phyloP scores from a whole-genome alignment of 2,329 filamentous ascomycete species.

The Parasarocladium wereldwijsianum region DNA sequence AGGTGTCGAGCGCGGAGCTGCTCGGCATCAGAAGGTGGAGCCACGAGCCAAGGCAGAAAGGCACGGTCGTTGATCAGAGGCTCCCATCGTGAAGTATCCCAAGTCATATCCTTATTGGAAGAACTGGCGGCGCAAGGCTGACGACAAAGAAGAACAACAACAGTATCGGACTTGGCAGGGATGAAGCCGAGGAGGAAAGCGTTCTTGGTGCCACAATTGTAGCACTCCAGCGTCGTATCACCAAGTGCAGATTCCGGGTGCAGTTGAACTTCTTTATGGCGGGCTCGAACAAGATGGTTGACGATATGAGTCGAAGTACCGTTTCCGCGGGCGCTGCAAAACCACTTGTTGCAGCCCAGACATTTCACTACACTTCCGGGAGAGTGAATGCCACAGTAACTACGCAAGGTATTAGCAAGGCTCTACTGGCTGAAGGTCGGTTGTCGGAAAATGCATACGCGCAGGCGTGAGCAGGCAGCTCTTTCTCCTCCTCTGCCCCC shows the following conservation, averaged over 20 bases:
- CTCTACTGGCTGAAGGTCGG: too few species aligned
- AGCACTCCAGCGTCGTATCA: slow-evolving; percentile 94
- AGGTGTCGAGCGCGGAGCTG: slow-evolving; percentile 89
- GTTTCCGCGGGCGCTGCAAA: slow-evolving; percentile 94
- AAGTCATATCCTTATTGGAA: slow-evolving; percentile 98
- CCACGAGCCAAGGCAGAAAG: slow-evolving; percentile 87
- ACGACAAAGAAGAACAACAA: slow-evolving; percentile 90
- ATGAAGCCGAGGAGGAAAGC: slow-evolving; percentile 97
- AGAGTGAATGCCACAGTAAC: slow-evolving; percentile 95
- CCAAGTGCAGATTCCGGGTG: slow-evolving; percentile 86
- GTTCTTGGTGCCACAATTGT: slow-evolving; percentile 99
- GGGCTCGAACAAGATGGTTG: slow-evolving; percentile 91
- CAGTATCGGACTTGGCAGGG: slow-evolving; percentile 94
- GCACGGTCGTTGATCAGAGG: slow-evolving; percentile 93
- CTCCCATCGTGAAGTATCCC: slow-evolving; percentile 97
- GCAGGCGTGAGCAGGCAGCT: slow-evolving; percentile 89
- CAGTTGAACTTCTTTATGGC: slow-evolving; percentile 96
- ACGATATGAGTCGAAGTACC: slow-evolving; percentile 95
- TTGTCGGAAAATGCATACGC: slow-evolving; percentile 62
- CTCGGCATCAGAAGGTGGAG: slow-evolving; percentile 79
- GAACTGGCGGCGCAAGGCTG: slow-evolving; percentile 91
- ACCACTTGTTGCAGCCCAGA: slow-evolving; percentile 93
- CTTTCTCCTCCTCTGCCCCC: slow-evolving; percentile 63
- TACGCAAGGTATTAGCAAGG: slow-evolving; percentile 18
- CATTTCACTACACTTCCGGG: slow-evolving; percentile 93